These are phyloP conservation scores for Phytophthora pisi DNA, from an alignment of 352 stramenopile species.

Conservation along the genomic window DNA sequence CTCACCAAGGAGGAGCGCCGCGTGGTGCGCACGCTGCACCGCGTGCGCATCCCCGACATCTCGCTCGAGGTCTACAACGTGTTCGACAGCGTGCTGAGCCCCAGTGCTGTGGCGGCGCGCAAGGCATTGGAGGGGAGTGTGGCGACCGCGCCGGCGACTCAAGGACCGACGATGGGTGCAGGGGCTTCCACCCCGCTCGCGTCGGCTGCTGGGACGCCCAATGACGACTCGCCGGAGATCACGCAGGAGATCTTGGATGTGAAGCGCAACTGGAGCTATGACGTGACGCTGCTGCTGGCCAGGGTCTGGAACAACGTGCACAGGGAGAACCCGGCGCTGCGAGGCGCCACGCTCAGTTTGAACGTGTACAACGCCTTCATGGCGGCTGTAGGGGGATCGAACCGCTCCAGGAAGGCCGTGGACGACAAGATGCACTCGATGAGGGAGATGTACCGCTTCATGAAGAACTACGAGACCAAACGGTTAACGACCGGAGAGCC, in stretches of 20 bases:
- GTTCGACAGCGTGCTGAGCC: conserved; percentile 58
- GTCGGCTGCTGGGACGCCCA: background rate
- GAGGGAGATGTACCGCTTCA: conserved; percentile 77
- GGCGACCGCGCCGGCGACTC: background rate
- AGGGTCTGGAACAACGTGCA: conserved; percentile 55
- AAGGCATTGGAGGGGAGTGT: conserved; percentile 6
- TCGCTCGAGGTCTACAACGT: conserved; percentile 59
- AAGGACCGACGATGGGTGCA: conserved; percentile 1
- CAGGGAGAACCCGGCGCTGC: conserved; percentile 33
- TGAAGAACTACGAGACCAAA: conserved; percentile 51
- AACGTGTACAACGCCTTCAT: conserved; percentile 65
- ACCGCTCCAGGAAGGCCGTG: conserved; percentile 64
- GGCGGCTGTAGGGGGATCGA: conserved; percentile 44
- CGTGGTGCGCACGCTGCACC: conserved; percentile 54
- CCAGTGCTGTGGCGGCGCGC: conserved; percentile 18
- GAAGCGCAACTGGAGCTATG: conserved; percentile 65
- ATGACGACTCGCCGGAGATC: conserved; percentile 18
- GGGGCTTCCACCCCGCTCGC: background rate
- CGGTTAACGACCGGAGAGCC: conserved; percentile 20
- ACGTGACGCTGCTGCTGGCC: conserved; percentile 65
- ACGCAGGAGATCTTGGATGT: conserved; percentile 45
- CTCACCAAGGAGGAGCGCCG: conserved; percentile 61
- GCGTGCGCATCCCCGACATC: conserved; percentile 65
- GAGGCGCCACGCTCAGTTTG: conserved; percentile 51
- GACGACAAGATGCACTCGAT: conserved; percentile 83